These are phyloP conservation scores for Eurotiales sp. DNA, from an alignment of 2,329 filamentous ascomycete species.

Conservation along the genomic window DNA sequence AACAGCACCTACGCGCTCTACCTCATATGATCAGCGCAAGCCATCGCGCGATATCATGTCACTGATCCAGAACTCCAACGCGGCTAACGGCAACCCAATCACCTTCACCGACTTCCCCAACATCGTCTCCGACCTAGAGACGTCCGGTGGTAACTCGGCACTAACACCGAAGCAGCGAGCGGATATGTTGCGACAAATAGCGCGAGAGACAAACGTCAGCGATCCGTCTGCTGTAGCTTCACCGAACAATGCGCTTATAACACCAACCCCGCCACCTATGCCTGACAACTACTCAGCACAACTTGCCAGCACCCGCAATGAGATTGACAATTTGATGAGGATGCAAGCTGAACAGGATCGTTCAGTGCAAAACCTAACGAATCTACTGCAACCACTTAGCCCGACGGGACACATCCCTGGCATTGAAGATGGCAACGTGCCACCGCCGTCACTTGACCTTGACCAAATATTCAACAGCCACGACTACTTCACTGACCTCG, in stretches of 20 bases:
- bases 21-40: constrained; percentile 20
- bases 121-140: constrained; percentile 44
- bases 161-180: constrained; percentile 45
- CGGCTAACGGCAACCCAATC: constrained; percentile 36
- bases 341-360: constrained; percentile 75
- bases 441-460: constrained; percentile 49
- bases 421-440: constrained; percentile 45
- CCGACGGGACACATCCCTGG: constrained; percentile 76
- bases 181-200: constrained; percentile 46
- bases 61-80: constrained; percentile 46
- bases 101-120: constrained; percentile 42
- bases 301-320: constrained; percentile 64
- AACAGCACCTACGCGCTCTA: constrained; percentile 18
- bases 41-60: constrained; percentile 48
- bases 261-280: constrained; percentile 53
- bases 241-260: constrained; percentile 56
- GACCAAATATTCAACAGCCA: constrained; percentile 56
- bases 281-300: constrained; percentile 45
- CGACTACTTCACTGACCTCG: constrained; percentile 51
- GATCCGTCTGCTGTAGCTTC: constrained; percentile 35
- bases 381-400: constrained; percentile 72
- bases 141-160: constrained; percentile 39
- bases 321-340: constrained; percentile 74
- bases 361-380: constrained; percentile 71
- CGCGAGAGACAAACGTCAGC: constrained; percentile 42